Evolutionary conservation across 352 stramenopile genomes (phyloP).

Genomic region (Pythium volutum): DNA sequence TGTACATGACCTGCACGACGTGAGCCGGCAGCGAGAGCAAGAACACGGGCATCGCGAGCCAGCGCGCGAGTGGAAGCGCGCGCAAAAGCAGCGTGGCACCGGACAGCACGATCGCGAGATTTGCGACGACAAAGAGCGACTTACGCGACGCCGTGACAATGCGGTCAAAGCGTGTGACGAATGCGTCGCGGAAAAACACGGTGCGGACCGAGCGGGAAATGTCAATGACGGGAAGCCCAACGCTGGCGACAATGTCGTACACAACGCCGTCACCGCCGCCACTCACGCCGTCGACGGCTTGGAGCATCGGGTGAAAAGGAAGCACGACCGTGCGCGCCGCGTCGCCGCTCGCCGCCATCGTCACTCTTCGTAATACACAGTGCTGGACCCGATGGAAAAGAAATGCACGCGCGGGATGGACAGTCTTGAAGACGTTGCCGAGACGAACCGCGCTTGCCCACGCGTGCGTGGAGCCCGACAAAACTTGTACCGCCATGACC

Average conservation of each 20-base stretch:
- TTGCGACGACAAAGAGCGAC: neutral
- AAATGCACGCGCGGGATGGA: no score
- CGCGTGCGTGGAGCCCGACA: no score
- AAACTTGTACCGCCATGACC: no score
- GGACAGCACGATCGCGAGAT: neutral
- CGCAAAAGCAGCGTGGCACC: neutral
- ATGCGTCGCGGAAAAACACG: neutral
- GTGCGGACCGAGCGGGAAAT: constrained; percentile 14
- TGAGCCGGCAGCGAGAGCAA: constrained; percentile 1
- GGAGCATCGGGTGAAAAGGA: no score
- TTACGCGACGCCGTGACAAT: neutral
- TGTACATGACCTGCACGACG: constrained; percentile 5
- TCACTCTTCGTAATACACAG: no score
- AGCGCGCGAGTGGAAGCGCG: neutral
- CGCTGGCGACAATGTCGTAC: constrained; percentile 18
- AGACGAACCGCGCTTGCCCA: no score
- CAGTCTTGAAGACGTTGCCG: no score
- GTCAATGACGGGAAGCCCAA: constrained; percentile 10
- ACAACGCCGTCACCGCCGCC: constrained; percentile 6
- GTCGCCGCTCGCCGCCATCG: no score
- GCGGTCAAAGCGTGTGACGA: constrained; percentile 4
- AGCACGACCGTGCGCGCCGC: no score
- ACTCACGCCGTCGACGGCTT: no score
- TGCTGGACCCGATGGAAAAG: no score
- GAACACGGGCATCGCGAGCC: constrained; percentile 8